phyloP scores from a whole-genome alignment of 495 filamentous ascomycete species.

The Aspergillus egyptiacus region DNA sequence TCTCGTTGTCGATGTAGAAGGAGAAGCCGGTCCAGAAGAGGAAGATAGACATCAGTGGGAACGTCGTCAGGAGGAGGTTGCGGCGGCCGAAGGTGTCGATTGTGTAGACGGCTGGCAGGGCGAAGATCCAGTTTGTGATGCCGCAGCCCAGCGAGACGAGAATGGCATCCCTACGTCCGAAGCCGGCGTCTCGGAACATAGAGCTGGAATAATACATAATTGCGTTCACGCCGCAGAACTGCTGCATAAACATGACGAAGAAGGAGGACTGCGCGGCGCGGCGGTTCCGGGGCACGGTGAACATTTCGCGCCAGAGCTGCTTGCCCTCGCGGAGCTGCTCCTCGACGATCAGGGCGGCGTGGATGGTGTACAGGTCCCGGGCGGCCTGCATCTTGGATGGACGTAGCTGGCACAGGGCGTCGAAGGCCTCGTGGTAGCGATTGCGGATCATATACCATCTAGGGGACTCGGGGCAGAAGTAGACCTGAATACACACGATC shows the following conservation, averaged over 20 bases:
- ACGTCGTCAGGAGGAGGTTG: constrained; percentile 56
- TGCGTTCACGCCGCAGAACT: constrained; percentile 49
- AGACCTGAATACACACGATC: constrained; percentile 47
- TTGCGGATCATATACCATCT: constrained; percentile 58
- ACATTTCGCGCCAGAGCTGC: constrained; percentile 46
- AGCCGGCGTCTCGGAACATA: constrained; percentile 50
- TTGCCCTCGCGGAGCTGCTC: constrained; percentile 37
- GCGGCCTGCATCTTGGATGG: constrained; percentile 43
- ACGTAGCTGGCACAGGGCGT: constrained; percentile 41
- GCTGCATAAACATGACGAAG: constrained; percentile 49
- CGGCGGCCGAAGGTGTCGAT: constrained; percentile 62
- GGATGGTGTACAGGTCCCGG: constrained; percentile 51
- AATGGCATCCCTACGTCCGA: constrained; percentile 38
- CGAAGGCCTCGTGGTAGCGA: constrained; percentile 37
- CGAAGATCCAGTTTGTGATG: constrained; percentile 59
- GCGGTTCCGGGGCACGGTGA: constrained; percentile 48
- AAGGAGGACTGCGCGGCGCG: constrained; percentile 47
- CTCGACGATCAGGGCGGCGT: constrained; percentile 41
- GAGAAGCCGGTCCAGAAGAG: constrained; percentile 55
- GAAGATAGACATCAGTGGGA: constrained; percentile 55
- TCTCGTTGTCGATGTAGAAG: constrained; percentile 42
- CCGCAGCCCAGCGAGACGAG: constrained; percentile 58
- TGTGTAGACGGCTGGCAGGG: constrained; percentile 61
- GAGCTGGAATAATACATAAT: constrained; percentile 52
- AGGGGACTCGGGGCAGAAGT: constrained; percentile 61